Evolutionary conservation across 2,329 filamentous ascomycete species (phyloP).

Genomic region (Chaetomiaceae sp.): DNA sequence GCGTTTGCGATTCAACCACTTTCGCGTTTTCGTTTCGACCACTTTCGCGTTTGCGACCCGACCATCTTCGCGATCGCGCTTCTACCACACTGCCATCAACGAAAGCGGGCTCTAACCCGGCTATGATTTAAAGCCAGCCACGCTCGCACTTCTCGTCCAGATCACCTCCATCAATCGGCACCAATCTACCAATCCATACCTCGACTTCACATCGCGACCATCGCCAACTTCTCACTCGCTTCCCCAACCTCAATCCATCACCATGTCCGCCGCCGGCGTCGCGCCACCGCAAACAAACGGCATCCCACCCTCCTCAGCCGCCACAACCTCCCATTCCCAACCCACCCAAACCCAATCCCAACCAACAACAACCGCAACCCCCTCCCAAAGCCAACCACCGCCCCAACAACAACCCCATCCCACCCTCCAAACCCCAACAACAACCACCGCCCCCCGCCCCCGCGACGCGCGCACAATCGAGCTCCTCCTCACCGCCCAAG

Average conservation of each 20-base stretch:
- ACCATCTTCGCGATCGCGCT: too few species aligned
- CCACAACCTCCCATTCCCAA: conserved; percentile 24
- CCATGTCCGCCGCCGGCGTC: conserved; percentile 30
- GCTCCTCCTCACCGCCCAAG: conserved; percentile 72
- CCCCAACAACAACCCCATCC: conserved; percentile 3
- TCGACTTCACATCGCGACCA: neutral
- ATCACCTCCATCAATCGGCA: neutral
- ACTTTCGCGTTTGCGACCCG: too few species aligned
- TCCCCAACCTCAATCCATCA: conserved; percentile 3
- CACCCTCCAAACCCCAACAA: conserved; percentile 6
- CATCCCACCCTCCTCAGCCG: conserved; percentile 37
- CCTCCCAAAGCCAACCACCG: conserved; percentile 9
- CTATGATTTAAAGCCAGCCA: too few species aligned
- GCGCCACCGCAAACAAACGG: conserved; percentile 51
- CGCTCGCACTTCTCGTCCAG: neutral
- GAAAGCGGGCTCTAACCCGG: too few species aligned
- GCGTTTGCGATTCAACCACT: too few species aligned
- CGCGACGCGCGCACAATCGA: conserved; percentile 77
- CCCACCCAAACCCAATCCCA: conserved; percentile 28
- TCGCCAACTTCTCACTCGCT: neutral
- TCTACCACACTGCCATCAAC: too few species aligned
- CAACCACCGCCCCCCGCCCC: conserved; percentile 51
- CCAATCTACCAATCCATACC: neutral
- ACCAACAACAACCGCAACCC: conserved; percentile 28
- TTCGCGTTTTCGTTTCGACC: too few species aligned